Evolutionary conservation across 2,329 filamentous ascomycete species (phyloP), one percentile per base, ranked within the genome.

Genomic region (Rhinocladiella mackenziei): DNA sequence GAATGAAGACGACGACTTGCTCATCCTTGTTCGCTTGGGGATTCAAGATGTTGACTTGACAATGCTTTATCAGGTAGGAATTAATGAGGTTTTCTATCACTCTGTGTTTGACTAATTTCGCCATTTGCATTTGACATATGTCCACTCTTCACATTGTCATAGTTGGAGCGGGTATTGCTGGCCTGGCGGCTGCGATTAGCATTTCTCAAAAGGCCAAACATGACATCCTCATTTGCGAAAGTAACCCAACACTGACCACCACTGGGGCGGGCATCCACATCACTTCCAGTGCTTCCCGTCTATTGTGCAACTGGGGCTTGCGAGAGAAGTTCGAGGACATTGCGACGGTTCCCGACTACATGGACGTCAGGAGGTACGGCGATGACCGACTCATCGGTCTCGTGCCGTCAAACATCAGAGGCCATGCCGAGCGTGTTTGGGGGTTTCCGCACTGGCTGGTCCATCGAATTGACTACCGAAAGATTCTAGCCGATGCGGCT

Each of bases 331-430:
- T 54, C 4, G 43, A 55, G n/a, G n/a, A 55, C 56, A 14, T 60
- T 59, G 2, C 53, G 62, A 43, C 63, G 61, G 1, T 18, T 29
- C 43, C 43, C 20, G 54, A 56, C 8, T 57, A 48, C n/a, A 64
- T 66, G 8, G 56, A 54, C 5, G 59, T 69, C 34, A 60, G 63
- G 13, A 56, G 65, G 19, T 68, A 64, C 61, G 39, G 63, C 20
- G 53, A 56, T 26, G 61, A 63, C 13, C 42, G 51, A 0, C 33
- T 58, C 5, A 63, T 68, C 15, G 65, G 64, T 0, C 54, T 65
- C 2, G 45, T 32, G 11, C 3, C 55, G 58, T 1, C 58, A 62
- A 10, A 67, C 66, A 33, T 45, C 43, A 15, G 40, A 59, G 3
- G 56, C 52, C 37, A 43, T 37, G 34, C 40, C 18, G 19, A 29